Evolutionary conservation across 202 grass and related monocot genomes (phyloP), one percentile per base, ranked within the genome.

Genomic region (Eragrostis tef): DNA sequence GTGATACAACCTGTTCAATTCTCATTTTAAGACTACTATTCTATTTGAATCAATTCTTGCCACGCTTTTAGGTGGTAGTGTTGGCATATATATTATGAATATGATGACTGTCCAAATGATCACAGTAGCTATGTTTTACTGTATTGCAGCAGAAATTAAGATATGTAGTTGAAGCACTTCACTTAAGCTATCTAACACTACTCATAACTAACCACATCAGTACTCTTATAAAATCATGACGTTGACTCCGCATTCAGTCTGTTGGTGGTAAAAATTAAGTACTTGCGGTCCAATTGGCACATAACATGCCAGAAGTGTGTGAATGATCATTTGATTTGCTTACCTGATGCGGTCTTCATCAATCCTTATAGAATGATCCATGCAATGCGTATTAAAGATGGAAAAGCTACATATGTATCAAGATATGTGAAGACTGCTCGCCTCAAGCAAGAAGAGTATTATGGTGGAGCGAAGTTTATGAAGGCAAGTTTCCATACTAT

Each of bases 381-480:
- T 77, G 94, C 88, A 26, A 93, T 93, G 88, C 90, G 75, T 34
- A 91, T 94, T 74, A 98, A 98, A 83, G 94, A 94, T 79, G 94
- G 94, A 74, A 98, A 91, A 87, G 94, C 90, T 72, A 91, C 94
- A 24, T 98, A 94, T 85, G 84, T 93, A 71, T 98, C 94, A 74
- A 91, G 94, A 75, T 98, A 98, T 50, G 92, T 98, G 43, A 94
- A 89, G 71, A 94, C 94, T 39, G 90, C 94, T 74, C 88, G 89
- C 50, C 86, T 98, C 41, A 93, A 98, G 52, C 94, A 98, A 89
- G 94, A 98, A 91, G 94, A 94, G 36, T 83, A 86, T 91, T 94
- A 93, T 87, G 90, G 88, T 46, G 86, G 84, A 84, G 79, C 94
- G 7, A 94, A 98, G 82, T 98, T 98, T 90, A 93, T 94, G 86